These are phyloP conservation scores for Malus hybrid DNA, from an alignment of 331 rosid genomes.

Conservation along the genomic window DNA sequence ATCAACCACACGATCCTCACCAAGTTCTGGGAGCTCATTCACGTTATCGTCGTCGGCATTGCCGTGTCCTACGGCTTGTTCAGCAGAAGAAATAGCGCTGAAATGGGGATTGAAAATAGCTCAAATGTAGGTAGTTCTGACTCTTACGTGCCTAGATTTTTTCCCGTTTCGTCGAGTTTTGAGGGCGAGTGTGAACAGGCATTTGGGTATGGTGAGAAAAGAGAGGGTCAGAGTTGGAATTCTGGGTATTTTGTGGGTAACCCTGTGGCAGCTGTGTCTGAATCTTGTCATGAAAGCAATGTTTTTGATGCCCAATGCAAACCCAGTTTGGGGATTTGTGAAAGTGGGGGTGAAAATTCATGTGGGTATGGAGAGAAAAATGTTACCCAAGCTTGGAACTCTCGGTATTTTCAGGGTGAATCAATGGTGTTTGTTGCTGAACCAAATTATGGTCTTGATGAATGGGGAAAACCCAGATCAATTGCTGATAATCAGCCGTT, in stretches of 20 bases:
- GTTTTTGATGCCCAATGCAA: constrained; percentile 35
- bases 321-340: constrained; percentile 19
- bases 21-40: constrained; percentile 85
- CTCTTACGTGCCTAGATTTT: constrained; percentile 49
- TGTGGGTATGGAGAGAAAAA: constrained; percentile 24
- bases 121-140: constrained; percentile 27
- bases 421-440: constrained; percentile 50
- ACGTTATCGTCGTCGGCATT: constrained; percentile 76
- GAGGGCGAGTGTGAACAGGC: constrained; percentile 48
- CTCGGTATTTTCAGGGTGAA: constrained; percentile 50
- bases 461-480: constrained; percentile 23
- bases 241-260: constrained; percentile 32
- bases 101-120: constrained; percentile 19
- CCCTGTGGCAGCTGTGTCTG: neutral
- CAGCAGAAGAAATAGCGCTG: constrained; percentile 47
- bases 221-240: constrained; percentile 29
- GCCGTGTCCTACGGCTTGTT: constrained; percentile 87
- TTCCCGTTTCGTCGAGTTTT: constrained; percentile 43
- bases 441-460: constrained; percentile 31
- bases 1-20: constrained; percentile 41
- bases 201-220: constrained; percentile 49
- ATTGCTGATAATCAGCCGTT: constrained; percentile 42
- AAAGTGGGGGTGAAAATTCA: constrained; percentile 21
- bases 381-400: constrained; percentile 60
- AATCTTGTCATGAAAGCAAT: constrained; percentile 9